Percentiles rank a stretch among this genome's conserved stretches.
Conservation (phyloP, 2,329 filamentous ascomycete species). For the Trichoderma oligosporum region DNA sequence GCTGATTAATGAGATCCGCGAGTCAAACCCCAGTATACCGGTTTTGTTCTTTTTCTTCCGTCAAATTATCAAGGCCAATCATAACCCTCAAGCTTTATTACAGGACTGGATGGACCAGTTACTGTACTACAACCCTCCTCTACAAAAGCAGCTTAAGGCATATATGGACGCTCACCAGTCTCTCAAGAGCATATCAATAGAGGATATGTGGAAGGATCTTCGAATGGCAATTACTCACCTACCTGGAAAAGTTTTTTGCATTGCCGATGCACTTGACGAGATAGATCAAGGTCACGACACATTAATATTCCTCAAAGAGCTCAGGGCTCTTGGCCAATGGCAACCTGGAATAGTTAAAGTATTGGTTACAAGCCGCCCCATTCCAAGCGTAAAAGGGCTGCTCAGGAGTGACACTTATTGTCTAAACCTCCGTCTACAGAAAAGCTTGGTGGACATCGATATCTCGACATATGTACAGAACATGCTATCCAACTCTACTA, state of each 20-base stretch:
- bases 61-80: conserved; percentile 37
- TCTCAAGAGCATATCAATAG: conserved; percentile 18
- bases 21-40: conserved; percentile 13
- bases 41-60: conserved; percentile 40
- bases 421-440: conserved; percentile 37
- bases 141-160: conserved; percentile 26
- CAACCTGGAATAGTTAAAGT: conserved; percentile 36
- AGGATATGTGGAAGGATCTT: conserved; percentile 32
- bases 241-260: conserved; percentile 33
- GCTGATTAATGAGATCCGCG: conserved; percentile 23
- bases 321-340: conserved; percentile 32
- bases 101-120: conserved; percentile 36
- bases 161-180: conserved; percentile 3
- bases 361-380: conserved; percentile 41
- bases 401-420: conserved; percentile 26
- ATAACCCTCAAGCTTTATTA: conserved; percentile 28
- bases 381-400: conserved; percentile 28
- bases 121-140: conserved; percentile 29
- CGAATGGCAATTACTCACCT: conserved; percentile 24
- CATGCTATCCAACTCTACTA: conserved; percentile 15
- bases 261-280: conserved; percentile 45
- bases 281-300: conserved; percentile 36
- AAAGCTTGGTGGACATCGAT: conserved; percentile 36
- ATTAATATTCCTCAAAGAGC: conserved; percentile 31
- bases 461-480: conserved; percentile 36